phyloP scores from a whole-genome alignment of 1,139 yeast genomes.

The Magnusiomyces sp. region DNA sequence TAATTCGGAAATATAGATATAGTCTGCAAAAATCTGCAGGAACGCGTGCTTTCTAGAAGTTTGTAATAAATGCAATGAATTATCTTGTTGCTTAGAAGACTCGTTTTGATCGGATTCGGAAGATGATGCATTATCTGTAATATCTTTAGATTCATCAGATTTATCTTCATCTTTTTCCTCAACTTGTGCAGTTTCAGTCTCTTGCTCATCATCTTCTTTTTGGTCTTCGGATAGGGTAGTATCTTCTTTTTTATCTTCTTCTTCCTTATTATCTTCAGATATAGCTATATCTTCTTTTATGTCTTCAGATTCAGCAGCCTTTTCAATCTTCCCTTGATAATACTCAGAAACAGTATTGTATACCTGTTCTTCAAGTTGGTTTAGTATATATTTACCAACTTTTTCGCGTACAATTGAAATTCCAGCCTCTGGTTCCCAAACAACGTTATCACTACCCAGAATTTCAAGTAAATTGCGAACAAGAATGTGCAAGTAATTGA shows the following conservation, averaged over 20 bases:
- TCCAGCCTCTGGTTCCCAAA: slow-evolving; percentile 15
- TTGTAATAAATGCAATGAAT: not conserved
- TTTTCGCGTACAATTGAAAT: slow-evolving; percentile 9
- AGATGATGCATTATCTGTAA: no score
- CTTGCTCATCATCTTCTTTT: not conserved
- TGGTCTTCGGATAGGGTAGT: slow-evolving; percentile 3
- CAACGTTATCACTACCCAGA: slow-evolving; percentile 18
- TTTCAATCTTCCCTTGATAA: not conserved
- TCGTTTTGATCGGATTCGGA: no score
- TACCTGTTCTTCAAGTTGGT: not conserved
- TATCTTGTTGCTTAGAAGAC: no score
- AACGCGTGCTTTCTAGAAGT: not conserved
- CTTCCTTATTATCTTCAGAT: not conserved
- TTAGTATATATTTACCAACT: slow-evolving; percentile 6
- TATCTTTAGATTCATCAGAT: no score
- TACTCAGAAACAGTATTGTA: not conserved
- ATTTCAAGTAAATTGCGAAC: not conserved
- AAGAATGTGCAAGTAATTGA: not conserved
- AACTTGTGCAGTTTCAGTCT: not conserved
- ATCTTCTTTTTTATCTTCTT: not conserved
- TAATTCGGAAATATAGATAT: not conserved
- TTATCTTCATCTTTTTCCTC: not conserved
- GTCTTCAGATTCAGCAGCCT: not conserved
- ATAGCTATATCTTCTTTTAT: not conserved
- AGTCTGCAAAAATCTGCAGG: not conserved